A percentile compares a stretch with the other conserved stretches of the same genome.
phyloP scores from a whole-genome alignment of 1,284 basidiomycete species.

The Cryptococcus wingfieldii region DNA sequence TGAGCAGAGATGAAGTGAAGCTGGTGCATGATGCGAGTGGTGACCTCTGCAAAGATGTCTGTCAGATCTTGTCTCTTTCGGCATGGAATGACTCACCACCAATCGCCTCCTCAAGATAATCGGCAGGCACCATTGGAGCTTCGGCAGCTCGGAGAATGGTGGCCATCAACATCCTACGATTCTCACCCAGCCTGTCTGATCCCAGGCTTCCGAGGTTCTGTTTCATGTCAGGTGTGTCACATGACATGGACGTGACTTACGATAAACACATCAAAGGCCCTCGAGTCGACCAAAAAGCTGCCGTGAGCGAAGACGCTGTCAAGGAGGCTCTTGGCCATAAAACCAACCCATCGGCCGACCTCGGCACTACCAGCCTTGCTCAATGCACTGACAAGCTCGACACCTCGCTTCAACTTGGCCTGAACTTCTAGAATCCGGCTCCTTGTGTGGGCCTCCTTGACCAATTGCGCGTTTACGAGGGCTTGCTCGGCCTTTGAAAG shows the following conservation, averaged over 20 bases:
- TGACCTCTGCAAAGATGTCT: slow-evolving; percentile 56
- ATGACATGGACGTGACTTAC: slow-evolving; percentile 50
- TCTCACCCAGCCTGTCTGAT: slow-evolving; percentile 65
- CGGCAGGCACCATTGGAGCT: slow-evolving; percentile 64
- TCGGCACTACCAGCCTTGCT: slow-evolving; percentile 59
- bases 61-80: background rate
- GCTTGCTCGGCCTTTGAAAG: slow-evolving; percentile 80
- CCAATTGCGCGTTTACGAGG: slow-evolving; percentile 70
- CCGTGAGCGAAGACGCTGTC: slow-evolving; percentile 61
- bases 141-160: slow-evolving; percentile 71
- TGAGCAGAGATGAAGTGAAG: slow-evolving; percentile 78
- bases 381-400: slow-evolving; percentile 64
- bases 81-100: slow-evolving; percentile 53
- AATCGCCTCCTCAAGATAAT: slow-evolving; percentile 67
- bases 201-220: slow-evolving; percentile 31
- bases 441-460: slow-evolving; percentile 68
- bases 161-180: slow-evolving; percentile 69
- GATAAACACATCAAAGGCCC: slow-evolving; percentile 71
- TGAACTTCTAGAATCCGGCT: slow-evolving; percentile 58
- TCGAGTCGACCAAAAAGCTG: slow-evolving; percentile 58
- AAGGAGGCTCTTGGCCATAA: slow-evolving; percentile 61
- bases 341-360: slow-evolving; percentile 58
- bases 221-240: background rate
- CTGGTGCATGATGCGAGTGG: slow-evolving; percentile 82
- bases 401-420: slow-evolving; percentile 59